Percentiles rank a stretch among this genome's conserved stretches.
Conservation (phyloP, 1,139 yeast species). For the Kodamaea sp. region DNA sequence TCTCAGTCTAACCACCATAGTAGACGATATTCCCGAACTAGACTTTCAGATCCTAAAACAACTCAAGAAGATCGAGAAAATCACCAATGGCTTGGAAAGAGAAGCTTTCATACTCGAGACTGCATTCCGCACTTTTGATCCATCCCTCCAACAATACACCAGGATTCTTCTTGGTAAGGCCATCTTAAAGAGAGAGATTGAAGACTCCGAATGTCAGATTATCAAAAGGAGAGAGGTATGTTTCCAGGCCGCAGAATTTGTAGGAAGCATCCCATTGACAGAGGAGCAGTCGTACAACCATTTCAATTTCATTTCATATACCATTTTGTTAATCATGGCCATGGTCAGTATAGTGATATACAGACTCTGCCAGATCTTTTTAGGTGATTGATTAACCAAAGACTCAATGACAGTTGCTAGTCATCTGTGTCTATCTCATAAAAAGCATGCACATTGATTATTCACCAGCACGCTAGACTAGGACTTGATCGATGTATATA, state of each 20-base stretch:
- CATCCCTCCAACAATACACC: constrained; percentile 40
- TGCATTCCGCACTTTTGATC: constrained; percentile 32
- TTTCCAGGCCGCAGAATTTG: constrained; percentile 45
- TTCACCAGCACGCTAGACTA: too few species aligned
- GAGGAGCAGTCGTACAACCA: constrained; percentile 10
- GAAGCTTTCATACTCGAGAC: constrained; percentile 32
- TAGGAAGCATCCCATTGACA: constrained; percentile 39
- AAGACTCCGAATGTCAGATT: constrained; percentile 33
- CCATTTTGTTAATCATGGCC: constrained; percentile 8
- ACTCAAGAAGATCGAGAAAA: constrained; percentile 37
- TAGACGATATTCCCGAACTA: constrained; percentile 27
- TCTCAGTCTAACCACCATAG: constrained; percentile 29
- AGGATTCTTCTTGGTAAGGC: constrained; percentile 43
- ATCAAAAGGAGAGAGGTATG: constrained; percentile 43
- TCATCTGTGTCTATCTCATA: background rate
- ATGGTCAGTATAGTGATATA: constrained; percentile 10
- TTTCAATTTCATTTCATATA: constrained; percentile 6
- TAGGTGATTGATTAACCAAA: background rate
- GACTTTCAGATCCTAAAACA: constrained; percentile 29
- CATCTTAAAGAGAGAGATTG: constrained; percentile 39
- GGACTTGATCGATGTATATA: too few species aligned
- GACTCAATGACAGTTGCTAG: background rate
- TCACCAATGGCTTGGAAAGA: constrained; percentile 40
- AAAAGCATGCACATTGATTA: too few species aligned
- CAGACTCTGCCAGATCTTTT: constrained; percentile 5